Conservation (phyloP, 441 rosid genomes). For the Melastoma candidum region DNA sequence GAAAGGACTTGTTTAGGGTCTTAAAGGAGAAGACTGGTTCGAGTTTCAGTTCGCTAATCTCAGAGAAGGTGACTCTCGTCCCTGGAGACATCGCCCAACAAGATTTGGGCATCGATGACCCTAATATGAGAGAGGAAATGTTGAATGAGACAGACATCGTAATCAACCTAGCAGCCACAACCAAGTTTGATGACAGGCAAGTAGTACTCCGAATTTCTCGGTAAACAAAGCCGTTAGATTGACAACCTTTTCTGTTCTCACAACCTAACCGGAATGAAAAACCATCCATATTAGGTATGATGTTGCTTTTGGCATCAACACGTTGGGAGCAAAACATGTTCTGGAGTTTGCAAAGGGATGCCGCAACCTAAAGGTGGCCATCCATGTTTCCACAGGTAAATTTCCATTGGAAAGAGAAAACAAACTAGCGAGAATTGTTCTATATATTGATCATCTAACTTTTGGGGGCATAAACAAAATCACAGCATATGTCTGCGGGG, state of each 20-base stretch:
- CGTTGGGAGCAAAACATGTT: conserved; percentile 31
- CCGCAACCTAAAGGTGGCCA: conserved; percentile 16
- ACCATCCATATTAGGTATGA: conserved; percentile 20
- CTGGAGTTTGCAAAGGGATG: conserved; percentile 37
- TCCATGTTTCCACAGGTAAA: conserved; percentile 46
- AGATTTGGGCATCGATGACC: conserved; percentile 24
- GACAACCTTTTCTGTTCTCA: no score
- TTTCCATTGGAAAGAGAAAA: background rate
- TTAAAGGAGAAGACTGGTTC: conserved; percentile 17
- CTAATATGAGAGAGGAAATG: conserved; percentile 16
- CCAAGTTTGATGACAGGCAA: conserved; percentile 27
- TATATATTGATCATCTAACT: background rate
- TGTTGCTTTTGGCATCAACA: conserved; percentile 27
- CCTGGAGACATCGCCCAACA: conserved; percentile 21
- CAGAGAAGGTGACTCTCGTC: conserved; percentile 18
- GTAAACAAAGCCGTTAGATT: no score
- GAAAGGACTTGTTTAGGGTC: conserved; percentile 22
- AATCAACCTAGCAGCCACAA: conserved; percentile 30
- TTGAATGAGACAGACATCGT: conserved; percentile 17
- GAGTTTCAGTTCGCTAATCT: conserved; percentile 9
- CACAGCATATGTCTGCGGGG: conserved; percentile 28
- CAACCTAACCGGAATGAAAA: no score
- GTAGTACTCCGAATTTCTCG: background rate
- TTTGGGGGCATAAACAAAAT: background rate
- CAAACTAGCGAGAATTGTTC: no score